Evolutionary conservation across 2,329 filamentous ascomycete genomes (phyloP).

Genomic region (Trichoderma koningii): DNA sequence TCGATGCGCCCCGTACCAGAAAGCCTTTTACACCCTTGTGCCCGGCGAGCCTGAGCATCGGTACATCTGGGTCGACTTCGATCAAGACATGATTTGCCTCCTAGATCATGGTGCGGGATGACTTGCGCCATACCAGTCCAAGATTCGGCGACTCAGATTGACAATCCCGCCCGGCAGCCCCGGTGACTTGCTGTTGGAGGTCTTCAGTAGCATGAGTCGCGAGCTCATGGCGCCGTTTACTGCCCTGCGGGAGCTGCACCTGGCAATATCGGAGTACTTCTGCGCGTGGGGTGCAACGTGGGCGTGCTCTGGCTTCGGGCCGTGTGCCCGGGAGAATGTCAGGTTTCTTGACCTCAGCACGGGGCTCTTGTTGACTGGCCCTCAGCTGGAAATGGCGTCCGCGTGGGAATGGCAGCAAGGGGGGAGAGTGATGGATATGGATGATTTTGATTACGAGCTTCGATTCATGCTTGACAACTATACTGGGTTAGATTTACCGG

Average conservation of each 20-base stretch:
- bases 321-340: slow-evolving; percentile 26
- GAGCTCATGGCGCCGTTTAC: slow-evolving; percentile 8
- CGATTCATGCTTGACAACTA: background rate
- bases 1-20: slow-evolving; percentile 19
- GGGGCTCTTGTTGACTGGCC: slow-evolving; percentile 26
- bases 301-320: slow-evolving; percentile 7
- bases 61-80: slow-evolving; percentile 30
- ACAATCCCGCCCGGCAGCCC: slow-evolving; percentile 1
- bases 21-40: slow-evolving; percentile 21
- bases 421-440: slow-evolving; percentile 24
- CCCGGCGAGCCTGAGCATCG: slow-evolving; percentile 22
- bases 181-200: background rate
- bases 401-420: slow-evolving; percentile 5
- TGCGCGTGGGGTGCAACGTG: slow-evolving; percentile 2
- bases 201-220: background rate
- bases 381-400: slow-evolving; percentile 23
- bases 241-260: slow-evolving; percentile 26
- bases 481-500: background rate
- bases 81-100: slow-evolving; percentile 29
- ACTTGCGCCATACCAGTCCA: slow-evolving; percentile 12
- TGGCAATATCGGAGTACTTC: slow-evolving; percentile 22
- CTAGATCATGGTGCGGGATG: slow-evolving; percentile 4
- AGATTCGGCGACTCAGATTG: slow-evolving; percentile 30
- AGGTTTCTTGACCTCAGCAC: slow-evolving; percentile 27
- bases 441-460: slow-evolving; percentile 26